Evolutionary conservation across 495 filamentous ascomycete species (phyloP).

Genomic region (Penicillium subrubescens): DNA sequence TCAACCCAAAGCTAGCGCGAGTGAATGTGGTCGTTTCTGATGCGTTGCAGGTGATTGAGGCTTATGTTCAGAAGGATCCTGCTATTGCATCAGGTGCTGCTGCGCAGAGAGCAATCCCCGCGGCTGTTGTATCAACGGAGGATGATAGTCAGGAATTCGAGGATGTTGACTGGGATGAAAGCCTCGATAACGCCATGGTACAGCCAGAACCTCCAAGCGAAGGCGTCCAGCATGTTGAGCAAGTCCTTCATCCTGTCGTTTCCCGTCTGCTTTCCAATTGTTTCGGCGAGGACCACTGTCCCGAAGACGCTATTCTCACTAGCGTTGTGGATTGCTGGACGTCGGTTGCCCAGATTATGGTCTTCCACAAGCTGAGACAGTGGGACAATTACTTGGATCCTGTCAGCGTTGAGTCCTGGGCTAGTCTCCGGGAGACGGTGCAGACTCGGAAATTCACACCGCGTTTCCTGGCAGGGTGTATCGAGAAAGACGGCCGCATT

Average conservation of each 20-base stretch:
- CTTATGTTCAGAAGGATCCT: slow-evolving; percentile 41
- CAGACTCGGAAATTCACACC: slow-evolving; percentile 66
- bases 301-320: slow-evolving; percentile 59
- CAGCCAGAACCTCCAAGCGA: slow-evolving; percentile 30
- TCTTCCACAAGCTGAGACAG: slow-evolving; percentile 38
- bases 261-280: slow-evolving; percentile 64
- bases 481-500: slow-evolving; percentile 49
- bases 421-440: slow-evolving; percentile 59
- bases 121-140: slow-evolving; percentile 26
- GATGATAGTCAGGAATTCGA: slow-evolving; percentile 80
- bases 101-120: background rate
- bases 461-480: slow-evolving; percentile 61
- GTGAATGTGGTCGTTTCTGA: slow-evolving; percentile 42
- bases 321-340: slow-evolving; percentile 63
- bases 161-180: slow-evolving; percentile 55
- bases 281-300: slow-evolving; percentile 64
- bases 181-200: slow-evolving; percentile 51
- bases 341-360: slow-evolving; percentile 55
- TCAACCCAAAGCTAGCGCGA: slow-evolving; percentile 38
- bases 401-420: slow-evolving; percentile 62
- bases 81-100: slow-evolving; percentile 18
- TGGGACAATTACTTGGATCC: slow-evolving; percentile 63
- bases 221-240: slow-evolving; percentile 40
- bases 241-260: slow-evolving; percentile 53
- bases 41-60: slow-evolving; percentile 38